These are phyloP conservation scores for Candida broadrunensis DNA, from an alignment of 805 yeast species.

Conservation along the genomic window DNA sequence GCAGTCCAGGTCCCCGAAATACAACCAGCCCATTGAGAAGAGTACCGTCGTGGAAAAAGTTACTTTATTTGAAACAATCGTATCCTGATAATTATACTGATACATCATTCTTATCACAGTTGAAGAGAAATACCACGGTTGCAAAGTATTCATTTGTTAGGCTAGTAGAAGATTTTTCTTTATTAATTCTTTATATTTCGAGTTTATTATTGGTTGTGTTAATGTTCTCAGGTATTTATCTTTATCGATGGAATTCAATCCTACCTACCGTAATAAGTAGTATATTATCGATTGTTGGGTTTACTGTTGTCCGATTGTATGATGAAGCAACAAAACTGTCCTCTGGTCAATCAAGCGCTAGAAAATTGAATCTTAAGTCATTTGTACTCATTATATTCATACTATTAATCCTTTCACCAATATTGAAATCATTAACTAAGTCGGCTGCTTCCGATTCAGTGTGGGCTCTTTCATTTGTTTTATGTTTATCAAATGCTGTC, in stretches of 20 bases:
- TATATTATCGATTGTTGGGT: conserved; percentile 29
- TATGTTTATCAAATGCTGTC: conserved; percentile 64
- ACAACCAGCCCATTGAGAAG: background rate
- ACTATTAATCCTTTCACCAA: conserved; percentile 80
- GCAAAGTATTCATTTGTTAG: conserved; percentile 60
- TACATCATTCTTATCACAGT: conserved; percentile 71
- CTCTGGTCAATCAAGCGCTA: conserved; percentile 5
- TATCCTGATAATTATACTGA: conserved; percentile 93
- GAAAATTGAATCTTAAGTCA: conserved; percentile 47
- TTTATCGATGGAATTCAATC: conserved; percentile 47
- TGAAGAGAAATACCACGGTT: conserved; percentile 74
- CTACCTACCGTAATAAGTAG: conserved; percentile 32
- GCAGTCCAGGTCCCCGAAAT: background rate
- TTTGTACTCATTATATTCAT: conserved; percentile 66
- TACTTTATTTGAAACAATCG: conserved; percentile 79
- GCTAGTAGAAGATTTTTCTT: conserved; percentile 67
- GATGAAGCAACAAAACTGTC: conserved; percentile 2
- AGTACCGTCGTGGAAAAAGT: conserved; percentile 67
- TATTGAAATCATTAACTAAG: conserved; percentile 79
- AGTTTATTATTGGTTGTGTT: conserved; percentile 61
- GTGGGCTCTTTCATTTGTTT: conserved; percentile 86
- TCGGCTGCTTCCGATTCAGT: conserved; percentile 92
- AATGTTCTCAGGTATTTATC: conserved; percentile 63
- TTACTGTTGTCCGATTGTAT: conserved; percentile 16
- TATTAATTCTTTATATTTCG: conserved; percentile 64